These are phyloP conservation scores for Colletotrichum salicis DNA, from an alignment of 2,329 filamentous ascomycete genomes.

Conservation along the genomic window DNA sequence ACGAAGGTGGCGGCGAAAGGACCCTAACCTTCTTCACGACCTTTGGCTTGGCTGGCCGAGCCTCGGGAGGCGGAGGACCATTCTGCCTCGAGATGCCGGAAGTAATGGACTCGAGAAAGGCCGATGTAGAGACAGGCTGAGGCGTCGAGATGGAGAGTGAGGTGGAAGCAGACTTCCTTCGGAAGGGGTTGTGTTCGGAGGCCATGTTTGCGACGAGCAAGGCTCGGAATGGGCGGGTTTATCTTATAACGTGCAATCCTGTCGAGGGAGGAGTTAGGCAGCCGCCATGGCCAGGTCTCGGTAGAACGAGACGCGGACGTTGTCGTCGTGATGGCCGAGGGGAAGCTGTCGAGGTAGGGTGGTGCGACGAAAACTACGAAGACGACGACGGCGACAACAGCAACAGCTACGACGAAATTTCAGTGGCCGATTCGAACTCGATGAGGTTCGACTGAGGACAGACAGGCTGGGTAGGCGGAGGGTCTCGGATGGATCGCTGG, in stretches of 20 bases:
- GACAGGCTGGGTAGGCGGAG: conserved; percentile 1
- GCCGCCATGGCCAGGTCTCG: conserved; percentile 30
- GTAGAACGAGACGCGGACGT: conserved; percentile 5
- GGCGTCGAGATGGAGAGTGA: conserved; percentile 32
- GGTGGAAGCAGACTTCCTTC: conserved; percentile 50
- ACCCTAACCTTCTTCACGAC: conserved; percentile 75
- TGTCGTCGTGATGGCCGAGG: conserved; percentile 4
- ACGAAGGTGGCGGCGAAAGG: conserved; percentile 71
- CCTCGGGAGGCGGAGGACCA: conserved; percentile 37
- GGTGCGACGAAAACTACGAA: neutral
- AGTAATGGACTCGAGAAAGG: conserved; percentile 44
- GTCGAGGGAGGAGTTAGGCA: conserved; percentile 27
- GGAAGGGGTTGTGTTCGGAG: conserved; percentile 59
- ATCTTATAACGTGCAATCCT: conserved; percentile 6
- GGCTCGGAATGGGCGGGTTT: conserved; percentile 7
- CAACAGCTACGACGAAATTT: neutral
- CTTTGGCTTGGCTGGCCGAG: conserved; percentile 53
- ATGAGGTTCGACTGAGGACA: neutral
- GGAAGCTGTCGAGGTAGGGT: conserved; percentile 6
- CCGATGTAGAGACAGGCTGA: conserved; percentile 40
- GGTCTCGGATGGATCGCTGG: conserved; percentile 1
- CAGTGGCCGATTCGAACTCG: neutral
- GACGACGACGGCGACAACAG: neutral
- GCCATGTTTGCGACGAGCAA: conserved; percentile 41
- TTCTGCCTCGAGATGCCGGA: conserved; percentile 39